Base-by-base conservation (phyloP, 495 filamentous ascomycete species). In the Clohesyomyces aquaticus region DNA sequence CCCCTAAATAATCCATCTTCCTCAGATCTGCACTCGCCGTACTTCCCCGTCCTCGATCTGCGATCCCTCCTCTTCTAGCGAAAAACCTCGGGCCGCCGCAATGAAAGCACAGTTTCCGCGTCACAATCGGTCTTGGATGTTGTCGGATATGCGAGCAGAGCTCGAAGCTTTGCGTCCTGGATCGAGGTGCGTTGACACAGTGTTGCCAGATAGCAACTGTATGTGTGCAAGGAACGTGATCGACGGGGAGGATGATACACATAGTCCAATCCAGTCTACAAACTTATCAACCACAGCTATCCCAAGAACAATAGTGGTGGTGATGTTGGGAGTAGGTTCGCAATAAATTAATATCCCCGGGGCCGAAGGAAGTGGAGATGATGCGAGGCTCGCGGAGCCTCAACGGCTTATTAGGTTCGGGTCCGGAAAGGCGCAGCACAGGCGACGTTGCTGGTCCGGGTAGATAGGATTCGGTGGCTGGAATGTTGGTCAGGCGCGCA, bases 181-280 rank as follows among this genome's bases (percentile, higher is more conserved):
- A 49, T 0, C 43, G 38, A n/a, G 56, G n/a, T 21, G 63, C 57
- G 11, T 56, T 23, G 27, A 52, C 45, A 27, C 63, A 66, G 21
- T 66, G 57, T 50, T 66, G 63, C 56, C 56, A 66, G 23, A 66
- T 52, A n/a, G 57, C 42, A 27, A 56, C 57, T 6, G 56, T 61
- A 21, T 66, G 63, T 0, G 51, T 61, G 57, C 63, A 66, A 9
- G 63, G 22, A 11, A 65, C 16, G 52, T 66, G 63, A 26, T 61
- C 51, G 51, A 66, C 58, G 21, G 63, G 50, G 18, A 66, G 45
- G 11, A 66, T 61, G 63, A 66, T 52, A 28, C 63, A 66, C 63
- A 66, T 66, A n/a, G n/a, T n/a, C n/a, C n/a, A n/a, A n/a, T n/a
- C n/a, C n/a, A n/a, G n/a, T n/a, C n/a, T n/a, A n/a, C n/a, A n/a